These are phyloP conservation scores for Dinochytrium kinnereticum DNA, from an alignment of 371 early-diverging fungal species.

Conservation along the genomic window DNA sequence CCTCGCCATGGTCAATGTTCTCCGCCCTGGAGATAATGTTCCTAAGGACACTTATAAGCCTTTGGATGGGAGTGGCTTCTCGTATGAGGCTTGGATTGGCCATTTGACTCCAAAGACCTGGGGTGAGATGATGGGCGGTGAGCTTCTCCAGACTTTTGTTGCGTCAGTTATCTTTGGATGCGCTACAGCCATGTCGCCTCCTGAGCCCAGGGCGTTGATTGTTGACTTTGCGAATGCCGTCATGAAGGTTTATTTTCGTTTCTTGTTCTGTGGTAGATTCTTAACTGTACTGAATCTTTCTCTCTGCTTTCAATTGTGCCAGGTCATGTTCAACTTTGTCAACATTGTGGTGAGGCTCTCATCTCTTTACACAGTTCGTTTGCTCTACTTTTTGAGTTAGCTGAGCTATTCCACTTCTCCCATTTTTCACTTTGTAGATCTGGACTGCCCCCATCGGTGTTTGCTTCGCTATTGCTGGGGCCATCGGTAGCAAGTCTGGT, in stretches of 20 bases:
- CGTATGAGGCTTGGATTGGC: constrained; percentile 28
- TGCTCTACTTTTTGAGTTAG: too few relatives aligned
- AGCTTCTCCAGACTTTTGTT: constrained; percentile 71
- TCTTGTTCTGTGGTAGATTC: too few relatives aligned
- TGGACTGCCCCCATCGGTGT: constrained; percentile 81
- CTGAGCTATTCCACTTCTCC: not conserved
- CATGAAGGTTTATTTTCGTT: constrained; percentile 70
- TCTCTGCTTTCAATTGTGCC: too few relatives aligned
- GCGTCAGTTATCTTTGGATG: constrained; percentile 74
- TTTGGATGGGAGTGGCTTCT: constrained; percentile 2
- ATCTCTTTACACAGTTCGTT: not conserved
- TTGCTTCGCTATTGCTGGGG: constrained; percentile 68
- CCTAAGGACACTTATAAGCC: not conserved
- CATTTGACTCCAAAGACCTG: constrained; percentile 33
- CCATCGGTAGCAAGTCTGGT: constrained; percentile 68
- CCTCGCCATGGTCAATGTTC: constrained; percentile 67
- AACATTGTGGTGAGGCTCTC: constrained; percentile 22
- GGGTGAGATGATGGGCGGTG: constrained; percentile 55
- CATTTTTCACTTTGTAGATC: constrained; percentile 44
- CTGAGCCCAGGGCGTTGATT: constrained; percentile 54
- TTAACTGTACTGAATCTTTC: too few relatives aligned
- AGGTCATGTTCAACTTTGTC: too few relatives aligned
- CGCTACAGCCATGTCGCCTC: constrained; percentile 57
- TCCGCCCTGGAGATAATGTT: constrained; percentile 68
- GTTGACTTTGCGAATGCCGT: constrained; percentile 63